phyloP scores from a whole-genome alignment of 441 rosid species.

The Macaranga tanarius region DNA sequence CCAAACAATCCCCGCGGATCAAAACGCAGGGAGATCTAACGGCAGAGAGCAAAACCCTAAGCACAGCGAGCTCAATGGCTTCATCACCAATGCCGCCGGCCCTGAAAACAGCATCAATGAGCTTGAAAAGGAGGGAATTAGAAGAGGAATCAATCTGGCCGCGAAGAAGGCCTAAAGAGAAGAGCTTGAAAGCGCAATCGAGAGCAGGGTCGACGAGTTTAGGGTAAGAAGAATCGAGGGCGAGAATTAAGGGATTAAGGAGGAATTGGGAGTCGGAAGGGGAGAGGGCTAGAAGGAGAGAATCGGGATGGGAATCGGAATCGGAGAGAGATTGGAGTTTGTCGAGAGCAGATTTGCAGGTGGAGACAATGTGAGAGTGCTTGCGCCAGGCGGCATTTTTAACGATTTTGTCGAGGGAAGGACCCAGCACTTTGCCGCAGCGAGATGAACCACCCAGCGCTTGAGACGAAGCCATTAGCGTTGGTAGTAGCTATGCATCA shows the following conservation, averaged over 20 bases:
- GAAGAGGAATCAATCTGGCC: conserved; percentile 50
- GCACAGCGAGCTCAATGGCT: conserved; percentile 65
- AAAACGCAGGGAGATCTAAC: conserved; percentile 66
- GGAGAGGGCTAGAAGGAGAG: conserved; percentile 60
- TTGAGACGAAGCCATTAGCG: conserved; percentile 61
- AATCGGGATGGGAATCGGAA: conserved; percentile 35
- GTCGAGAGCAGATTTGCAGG: conserved; percentile 86
- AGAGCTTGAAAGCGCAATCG: conserved; percentile 68
- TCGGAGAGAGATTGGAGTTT: conserved; percentile 63
- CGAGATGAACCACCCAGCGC: conserved; percentile 73
- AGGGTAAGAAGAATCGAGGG: conserved; percentile 61
- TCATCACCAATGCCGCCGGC: conserved; percentile 72
- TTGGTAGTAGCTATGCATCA: too few species aligned
- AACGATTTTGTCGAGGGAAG: conserved; percentile 80
- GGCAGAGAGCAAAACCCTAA: conserved; percentile 71
- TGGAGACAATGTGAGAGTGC: conserved; percentile 77
- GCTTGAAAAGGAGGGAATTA: conserved; percentile 32
- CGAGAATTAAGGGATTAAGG: conserved; percentile 63
- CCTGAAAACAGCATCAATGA: conserved; percentile 56
- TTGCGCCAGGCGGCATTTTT: conserved; percentile 97
- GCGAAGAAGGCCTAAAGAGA: conserved; percentile 63
- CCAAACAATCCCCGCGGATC: conserved; percentile 80
- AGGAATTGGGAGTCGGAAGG: conserved; percentile 56
- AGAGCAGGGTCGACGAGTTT: conserved; percentile 87
- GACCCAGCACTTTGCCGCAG: conserved; percentile 75